Evolutionary conservation across 805 yeast species (phyloP), one percentile per base, ranked within the genome.

Genomic region (Candida tibetensis): DNA sequence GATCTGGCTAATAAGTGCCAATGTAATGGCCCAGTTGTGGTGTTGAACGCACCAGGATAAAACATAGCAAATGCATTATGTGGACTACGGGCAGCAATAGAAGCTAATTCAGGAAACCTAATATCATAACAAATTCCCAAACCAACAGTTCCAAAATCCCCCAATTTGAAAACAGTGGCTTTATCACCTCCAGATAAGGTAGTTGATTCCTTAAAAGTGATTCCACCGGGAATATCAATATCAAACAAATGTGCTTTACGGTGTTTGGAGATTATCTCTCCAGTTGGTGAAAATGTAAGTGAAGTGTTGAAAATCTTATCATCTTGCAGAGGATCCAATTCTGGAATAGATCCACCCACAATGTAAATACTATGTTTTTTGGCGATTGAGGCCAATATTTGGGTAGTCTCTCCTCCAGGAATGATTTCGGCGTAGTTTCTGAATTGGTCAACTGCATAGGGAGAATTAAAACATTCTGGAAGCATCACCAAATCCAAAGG

Each of bases 391-490:
- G 88, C 69, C 34, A 91, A 63, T 34, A 85, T 74, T 36, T 60
- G 48, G 3, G 91, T 80, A 4, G 81, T 72, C 42, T 79, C 81
- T 4, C 95, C 95, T 1, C 66, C 58, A 4, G 95, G 95, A 30
- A 93, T 85, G n/a, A 60, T 50, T 60, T 93, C 99, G 3, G 96
- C 90, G 57, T 93, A 91, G 42, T 86, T 81, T 4, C 85, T 77
- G 62, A 93, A 93, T 45, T 90, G 83, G 41, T 77, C 77, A 19
- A 88, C 95, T 0, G 95, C 79, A 57, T 93, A 93, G 2, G 98
- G 98, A 1, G 96, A 86, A 60, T 91, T 93, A 76, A 90, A 91
- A 66, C 96, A 89, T 65, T 93, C 98, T 6, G 99, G 99, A 22
- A 93, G 68, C 47, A 93, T 87, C 8, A 93, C 76, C 29, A 91